These are phyloP conservation scores for Diaporthe humulicola DNA, from an alignment of 2,329 filamentous ascomycete genomes.

Conservation along the genomic window DNA sequence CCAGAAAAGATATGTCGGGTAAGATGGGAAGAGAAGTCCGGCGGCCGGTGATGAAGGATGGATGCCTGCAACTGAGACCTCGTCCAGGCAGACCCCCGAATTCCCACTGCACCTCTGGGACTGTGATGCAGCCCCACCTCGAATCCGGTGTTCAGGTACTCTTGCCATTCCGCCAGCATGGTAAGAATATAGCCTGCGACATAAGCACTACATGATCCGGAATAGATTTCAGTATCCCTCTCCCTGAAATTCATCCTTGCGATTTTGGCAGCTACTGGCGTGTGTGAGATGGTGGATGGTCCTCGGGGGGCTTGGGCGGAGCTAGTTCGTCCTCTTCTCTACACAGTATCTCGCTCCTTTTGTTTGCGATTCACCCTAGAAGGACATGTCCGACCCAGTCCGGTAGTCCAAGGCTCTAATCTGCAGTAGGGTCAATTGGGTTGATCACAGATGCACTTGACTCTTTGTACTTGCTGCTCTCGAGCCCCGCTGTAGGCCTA, in stretches of 20 bases:
- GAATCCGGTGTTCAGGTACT: neutral
- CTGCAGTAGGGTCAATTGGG: neutral
- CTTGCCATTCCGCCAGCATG: neutral
- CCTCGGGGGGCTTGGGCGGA: neutral
- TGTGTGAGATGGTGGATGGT: neutral
- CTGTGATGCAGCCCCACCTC: neutral
- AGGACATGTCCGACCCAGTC: neutral
- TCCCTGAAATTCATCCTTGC: no score
- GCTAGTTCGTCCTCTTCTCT: neutral
- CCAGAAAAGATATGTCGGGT: constrained; percentile 18
- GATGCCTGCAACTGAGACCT: constrained; percentile 4
- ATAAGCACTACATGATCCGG: neutral
- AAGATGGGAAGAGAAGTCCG: constrained; percentile 23
- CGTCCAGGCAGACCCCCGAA: neutral
- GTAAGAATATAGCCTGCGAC: no score
- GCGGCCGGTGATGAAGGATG: constrained; percentile 8
- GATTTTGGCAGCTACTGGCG: neutral
- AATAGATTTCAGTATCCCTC: no score
- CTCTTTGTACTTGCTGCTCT: constrained; percentile 18
- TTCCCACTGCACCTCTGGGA: neutral
- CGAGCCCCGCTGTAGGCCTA: neutral
- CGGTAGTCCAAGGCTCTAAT: neutral
- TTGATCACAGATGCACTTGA: neutral
- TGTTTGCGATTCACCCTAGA: neutral
- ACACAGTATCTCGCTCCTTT: neutral